Evolutionary conservation across 1,139 yeast genomes (phyloP).

Genomic region (Candida tropicalis): DNA sequence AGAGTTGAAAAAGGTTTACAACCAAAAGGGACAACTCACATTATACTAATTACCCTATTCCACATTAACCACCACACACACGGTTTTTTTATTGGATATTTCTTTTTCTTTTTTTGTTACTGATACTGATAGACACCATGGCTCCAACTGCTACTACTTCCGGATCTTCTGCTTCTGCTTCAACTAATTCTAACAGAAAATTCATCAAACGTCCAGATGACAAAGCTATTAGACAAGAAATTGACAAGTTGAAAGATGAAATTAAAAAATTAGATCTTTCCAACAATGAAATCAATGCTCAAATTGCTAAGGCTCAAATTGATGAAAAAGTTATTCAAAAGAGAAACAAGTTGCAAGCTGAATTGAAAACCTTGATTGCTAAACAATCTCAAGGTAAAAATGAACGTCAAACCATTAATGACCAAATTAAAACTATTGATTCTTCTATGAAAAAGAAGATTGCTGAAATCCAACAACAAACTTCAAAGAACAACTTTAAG

Average conservation of each 20-base stretch:
- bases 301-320: constrained; percentile 46
- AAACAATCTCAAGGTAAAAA: constrained; percentile 73
- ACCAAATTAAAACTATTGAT: constrained; percentile 75
- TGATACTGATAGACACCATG: constrained; percentile 11
- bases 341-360: constrained; percentile 65
- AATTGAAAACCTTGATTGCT: constrained; percentile 62
- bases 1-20: background rate
- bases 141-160: constrained; percentile 8
- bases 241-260: constrained; percentile 64
- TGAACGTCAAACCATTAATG: constrained; percentile 68
- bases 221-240: constrained; percentile 57
- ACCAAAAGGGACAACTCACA: no score
- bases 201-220: constrained; percentile 80
- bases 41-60: no score
- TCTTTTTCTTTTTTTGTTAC: background rate
- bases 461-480: constrained; percentile 70
- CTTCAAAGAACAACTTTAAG: constrained; percentile 72
- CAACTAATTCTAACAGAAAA: constrained; percentile 28
- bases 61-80: no score
- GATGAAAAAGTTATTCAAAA: constrained; percentile 51
- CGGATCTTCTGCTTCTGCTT: constrained; percentile 11
- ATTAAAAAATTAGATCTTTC: constrained; percentile 68
- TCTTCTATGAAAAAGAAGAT: constrained; percentile 74
- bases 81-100: no score
- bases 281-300: constrained; percentile 42